phyloP scores from a whole-genome alignment of 2,329 filamentous ascomycete genomes.

The Colletotrichum eremochloae region DNA sequence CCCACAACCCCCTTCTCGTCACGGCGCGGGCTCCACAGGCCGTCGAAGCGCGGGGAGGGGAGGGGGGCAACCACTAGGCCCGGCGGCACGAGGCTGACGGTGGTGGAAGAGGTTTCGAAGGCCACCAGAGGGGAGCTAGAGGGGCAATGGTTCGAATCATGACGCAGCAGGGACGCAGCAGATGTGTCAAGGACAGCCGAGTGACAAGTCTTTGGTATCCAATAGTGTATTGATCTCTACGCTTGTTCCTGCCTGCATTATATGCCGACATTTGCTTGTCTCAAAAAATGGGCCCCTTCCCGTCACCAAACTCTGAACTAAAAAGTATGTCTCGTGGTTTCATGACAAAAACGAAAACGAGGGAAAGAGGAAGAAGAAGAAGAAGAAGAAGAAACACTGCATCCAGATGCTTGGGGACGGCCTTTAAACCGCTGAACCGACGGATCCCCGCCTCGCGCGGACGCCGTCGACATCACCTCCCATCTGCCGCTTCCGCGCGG shows the following conservation, averaged over 20 bases:
- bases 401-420: neutral
- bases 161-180: neutral
- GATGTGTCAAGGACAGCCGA: neutral
- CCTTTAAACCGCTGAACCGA: neutral
- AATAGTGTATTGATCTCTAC: constrained; percentile 10
- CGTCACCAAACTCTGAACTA: neutral
- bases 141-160: neutral
- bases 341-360: neutral
- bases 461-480: constrained; percentile 11
- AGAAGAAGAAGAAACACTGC: neutral
- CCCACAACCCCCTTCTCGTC: neutral
- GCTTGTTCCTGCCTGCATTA: neutral
- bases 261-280: neutral
- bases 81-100: neutral
- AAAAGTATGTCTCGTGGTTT: neutral
- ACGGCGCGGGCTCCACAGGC: neutral
- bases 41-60: neutral
- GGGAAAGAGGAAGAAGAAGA: neutral
- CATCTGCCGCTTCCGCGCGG: constrained; percentile 59
- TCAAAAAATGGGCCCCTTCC: neutral
- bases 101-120: neutral
- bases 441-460: neutral
- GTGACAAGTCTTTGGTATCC: constrained; percentile 1
- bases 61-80: neutral
- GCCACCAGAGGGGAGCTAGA: neutral